Base-by-base conservation (phyloP, 2,329 filamentous ascomycete genomes). In the Aplosporella prunicola region DNA sequence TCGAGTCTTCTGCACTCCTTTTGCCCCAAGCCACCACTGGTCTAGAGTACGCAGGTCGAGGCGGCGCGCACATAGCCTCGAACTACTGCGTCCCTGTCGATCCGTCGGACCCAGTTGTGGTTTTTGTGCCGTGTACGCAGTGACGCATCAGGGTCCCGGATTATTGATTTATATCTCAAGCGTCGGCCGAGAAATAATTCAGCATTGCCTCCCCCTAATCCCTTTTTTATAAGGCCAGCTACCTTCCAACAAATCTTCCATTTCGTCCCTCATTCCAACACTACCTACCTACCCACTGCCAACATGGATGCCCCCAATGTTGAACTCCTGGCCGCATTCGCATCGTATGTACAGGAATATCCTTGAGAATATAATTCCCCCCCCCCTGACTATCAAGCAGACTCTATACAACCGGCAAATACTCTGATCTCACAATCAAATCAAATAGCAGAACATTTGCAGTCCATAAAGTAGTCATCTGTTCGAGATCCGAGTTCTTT, bases 391-490 rank as follows among this genome's bases (percentile, higher is more conserved):
- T 30, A 31, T 23, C 45, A 24, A 31, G 20, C 48, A 54, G 62
- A 56, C 48, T 61, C 8, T 55, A 56, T 46, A 50, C 58, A 49
- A 46, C 46, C 22, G 53, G 53, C 41, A 58, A 58, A 48, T 70
- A 67, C 49, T 66, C 64, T 39, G 67, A 70, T 51, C 56, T 70
- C 44, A 68, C 62, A 32, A 59, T 70, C 48, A 54, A 55, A 34
- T 68, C 62, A 55, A 62, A 64, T 41, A 49, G 51, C 41, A 59
- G 58, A 53, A 61, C 58, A 57, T 69, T 65, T 54, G 53, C 51
- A 18, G 65, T 68, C 9, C 67, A 70, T 47, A 60, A 61, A 45
- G 64, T 63, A 5, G 61, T 69, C 28, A 50, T 70, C 32, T 68
- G 66, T 51, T 66, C 66, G 24, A 54, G 67, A 32, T 67, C 63